Conservation (phyloP, 176 grass and related monocot species). For the Musa acuminata region DNA sequence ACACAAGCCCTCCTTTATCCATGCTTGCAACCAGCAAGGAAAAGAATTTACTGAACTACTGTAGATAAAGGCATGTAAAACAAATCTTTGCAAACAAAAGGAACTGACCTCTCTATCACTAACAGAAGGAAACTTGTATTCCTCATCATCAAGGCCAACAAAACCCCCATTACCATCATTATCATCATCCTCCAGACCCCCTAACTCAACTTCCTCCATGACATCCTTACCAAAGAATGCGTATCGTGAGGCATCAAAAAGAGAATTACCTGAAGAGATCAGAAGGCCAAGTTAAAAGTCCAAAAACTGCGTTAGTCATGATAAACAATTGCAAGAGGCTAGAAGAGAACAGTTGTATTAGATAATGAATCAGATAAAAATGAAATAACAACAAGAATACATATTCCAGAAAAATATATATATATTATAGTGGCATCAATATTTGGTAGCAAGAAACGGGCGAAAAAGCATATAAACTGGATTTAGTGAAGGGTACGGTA, state of each 20-base stretch:
- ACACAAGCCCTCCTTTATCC: background rate
- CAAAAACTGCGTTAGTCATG: background rate
- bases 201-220: slow-evolving; percentile 7
- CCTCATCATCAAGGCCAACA: background rate
- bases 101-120: slow-evolving; percentile 9
- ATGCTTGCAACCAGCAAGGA: background rate
- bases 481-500: too few species aligned
- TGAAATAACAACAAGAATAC: background rate
- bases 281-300: background rate
- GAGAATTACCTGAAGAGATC: slow-evolving; percentile 4
- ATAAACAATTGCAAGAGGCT: background rate
- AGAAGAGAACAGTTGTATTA: background rate
- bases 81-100: background rate
- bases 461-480: too few species aligned
- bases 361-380: background rate
- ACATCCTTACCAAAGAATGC: slow-evolving; percentile 6
- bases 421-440: background rate
- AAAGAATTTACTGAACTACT: background rate
- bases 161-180: background rate
- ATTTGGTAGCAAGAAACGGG: background rate
- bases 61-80: background rate
- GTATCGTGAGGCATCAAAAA: slow-evolving; percentile 12
- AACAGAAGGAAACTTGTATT: slow-evolving; percentile 13
- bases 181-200: slow-evolving; percentile 3
- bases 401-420: background rate